Conservation (phyloP, 2,329 filamentous ascomycete genomes). For the Hypoxylon sp. region DNA sequence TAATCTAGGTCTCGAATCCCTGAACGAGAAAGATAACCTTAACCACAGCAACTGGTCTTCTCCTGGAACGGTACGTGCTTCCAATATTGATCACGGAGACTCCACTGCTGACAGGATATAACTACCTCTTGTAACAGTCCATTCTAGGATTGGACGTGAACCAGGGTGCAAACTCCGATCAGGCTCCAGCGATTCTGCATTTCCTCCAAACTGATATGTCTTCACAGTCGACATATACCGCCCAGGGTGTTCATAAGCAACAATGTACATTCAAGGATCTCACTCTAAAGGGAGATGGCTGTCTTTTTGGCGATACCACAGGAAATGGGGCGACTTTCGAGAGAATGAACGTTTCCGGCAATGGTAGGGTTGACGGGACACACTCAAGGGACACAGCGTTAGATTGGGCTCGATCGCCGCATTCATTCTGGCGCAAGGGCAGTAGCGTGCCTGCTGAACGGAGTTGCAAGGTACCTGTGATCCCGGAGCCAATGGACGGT, state of each 20-base stretch:
- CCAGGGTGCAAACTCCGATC: neutral
- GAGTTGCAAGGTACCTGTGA: neutral
- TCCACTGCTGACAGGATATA: neutral
- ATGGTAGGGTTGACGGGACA: neutral
- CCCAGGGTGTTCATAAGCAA: neutral
- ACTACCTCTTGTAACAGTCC: neutral
- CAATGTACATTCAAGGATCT: neutral
- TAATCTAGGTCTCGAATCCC: neutral
- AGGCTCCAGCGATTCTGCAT: neutral
- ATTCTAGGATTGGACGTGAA: neutral
- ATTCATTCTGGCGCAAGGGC: neutral
- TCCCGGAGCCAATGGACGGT: neutral
- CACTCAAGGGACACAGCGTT: neutral
- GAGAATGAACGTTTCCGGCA: neutral
- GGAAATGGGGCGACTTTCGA: neutral
- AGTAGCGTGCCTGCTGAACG: neutral
- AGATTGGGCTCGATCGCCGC: neutral
- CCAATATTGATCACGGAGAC: neutral
- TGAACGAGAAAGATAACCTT: neutral
- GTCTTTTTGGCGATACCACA: neutral
- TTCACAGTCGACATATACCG: neutral
- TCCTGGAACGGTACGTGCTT: neutral
- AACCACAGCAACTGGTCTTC: neutral
- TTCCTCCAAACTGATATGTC: neutral
- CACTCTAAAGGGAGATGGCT: neutral